A percentile compares a stretch with the other conserved stretches of the same genome.
Evolutionary conservation across 2,329 filamentous ascomycete genomes (phyloP).

Genomic region (Penicillium sp.): DNA sequence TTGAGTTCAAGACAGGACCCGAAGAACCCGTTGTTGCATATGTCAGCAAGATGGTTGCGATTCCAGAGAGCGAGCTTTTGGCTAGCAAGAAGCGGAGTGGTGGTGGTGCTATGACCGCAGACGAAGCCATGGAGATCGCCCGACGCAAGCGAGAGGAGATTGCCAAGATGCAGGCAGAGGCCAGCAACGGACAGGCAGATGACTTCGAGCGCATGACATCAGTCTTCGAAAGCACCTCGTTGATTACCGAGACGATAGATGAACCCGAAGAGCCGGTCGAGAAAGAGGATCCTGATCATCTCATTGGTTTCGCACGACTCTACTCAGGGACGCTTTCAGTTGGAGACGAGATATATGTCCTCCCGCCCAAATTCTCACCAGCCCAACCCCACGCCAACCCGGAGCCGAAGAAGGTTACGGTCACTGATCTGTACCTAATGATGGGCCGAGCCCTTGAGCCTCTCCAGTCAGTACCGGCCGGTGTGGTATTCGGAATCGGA

Average conservation of each 20-base stretch:
- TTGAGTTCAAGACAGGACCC: slow-evolving; percentile 66
- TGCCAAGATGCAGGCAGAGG: slow-evolving; percentile 68
- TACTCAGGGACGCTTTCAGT: slow-evolving; percentile 88
- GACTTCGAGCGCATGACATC: slow-evolving; percentile 57
- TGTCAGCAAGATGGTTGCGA: slow-evolving; percentile 96
- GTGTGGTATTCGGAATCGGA: slow-evolving; percentile 91
- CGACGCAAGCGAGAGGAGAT: slow-evolving; percentile 86
- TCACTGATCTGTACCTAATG: slow-evolving; percentile 86
- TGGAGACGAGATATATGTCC: slow-evolving; percentile 84
- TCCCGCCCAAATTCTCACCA: slow-evolving; percentile 90
- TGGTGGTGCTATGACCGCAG: slow-evolving; percentile 69
- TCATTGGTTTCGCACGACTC: slow-evolving; percentile 90
- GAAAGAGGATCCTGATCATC: slow-evolving; percentile 71
- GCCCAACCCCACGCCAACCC: slow-evolving; percentile 68
- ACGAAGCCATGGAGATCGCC: slow-evolving; percentile 84
- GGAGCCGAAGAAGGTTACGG: slow-evolving; percentile 73
- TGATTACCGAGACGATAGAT: slow-evolving; percentile 51
- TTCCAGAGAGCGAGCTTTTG: slow-evolving; percentile 86
- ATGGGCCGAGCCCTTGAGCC: slow-evolving; percentile 90
- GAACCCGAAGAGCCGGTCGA: slow-evolving; percentile 51
- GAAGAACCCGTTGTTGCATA: slow-evolving; percentile 84
- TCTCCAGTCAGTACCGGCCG: slow-evolving; percentile 79
- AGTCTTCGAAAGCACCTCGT: slow-evolving; percentile 58
- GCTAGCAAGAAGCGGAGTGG: slow-evolving; percentile 72
- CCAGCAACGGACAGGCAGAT: slow-evolving; percentile 42